Evolutionary conservation across 1,284 basidiomycete genomes (phyloP), one percentile per base, ranked within the genome.

Genomic region (Tylopilus sp.): DNA sequence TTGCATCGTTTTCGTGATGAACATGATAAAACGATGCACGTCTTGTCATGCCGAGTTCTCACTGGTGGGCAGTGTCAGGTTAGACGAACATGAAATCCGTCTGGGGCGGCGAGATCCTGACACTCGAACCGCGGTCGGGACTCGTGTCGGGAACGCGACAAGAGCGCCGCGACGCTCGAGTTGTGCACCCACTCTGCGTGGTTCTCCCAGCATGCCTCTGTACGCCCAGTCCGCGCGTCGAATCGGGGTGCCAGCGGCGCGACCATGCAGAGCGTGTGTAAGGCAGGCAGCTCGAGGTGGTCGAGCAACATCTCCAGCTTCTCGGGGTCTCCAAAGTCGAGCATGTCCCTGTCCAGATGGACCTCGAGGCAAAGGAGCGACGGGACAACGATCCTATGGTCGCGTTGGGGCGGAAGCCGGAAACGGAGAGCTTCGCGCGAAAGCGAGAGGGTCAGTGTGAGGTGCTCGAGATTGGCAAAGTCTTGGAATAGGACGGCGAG

Each of bases 291-390:
- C 32, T 50, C 63, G 17, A 67, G 53, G 5, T 14, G 52, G 19
- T 67, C 60, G 22, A 67, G 57, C 17, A 71, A 6, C 36, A 17
- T 43, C 29, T 50, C 55, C 11, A 67, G 42, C 17, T 17, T 28
- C 17, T 49, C 41, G 2, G 57, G 61, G 17, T 64, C 44, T 10
- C 64, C 68, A 45, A 65, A 64, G 1, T 65, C 52, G 47, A 67
- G 53, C 41, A 52, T 48, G 39, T 67, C 69, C 40, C n/a, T 48
- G 47, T 63, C 56, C 20, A 70, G 56, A 10, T 19, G 20, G 40
- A 68, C 15, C 13, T 66, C 52, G 19, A 68, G 48, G 8, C 5
- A 13, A 31, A 25, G 37, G 8, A 71, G 48, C 4, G 56, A 53
- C 5, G 43, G 40, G 2, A 19, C 53, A 32, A 62, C 26, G 20